These are phyloP conservation scores for Neurospora sp. DNA, from an alignment of 495 filamentous ascomycete genomes.

Conservation along the genomic window DNA sequence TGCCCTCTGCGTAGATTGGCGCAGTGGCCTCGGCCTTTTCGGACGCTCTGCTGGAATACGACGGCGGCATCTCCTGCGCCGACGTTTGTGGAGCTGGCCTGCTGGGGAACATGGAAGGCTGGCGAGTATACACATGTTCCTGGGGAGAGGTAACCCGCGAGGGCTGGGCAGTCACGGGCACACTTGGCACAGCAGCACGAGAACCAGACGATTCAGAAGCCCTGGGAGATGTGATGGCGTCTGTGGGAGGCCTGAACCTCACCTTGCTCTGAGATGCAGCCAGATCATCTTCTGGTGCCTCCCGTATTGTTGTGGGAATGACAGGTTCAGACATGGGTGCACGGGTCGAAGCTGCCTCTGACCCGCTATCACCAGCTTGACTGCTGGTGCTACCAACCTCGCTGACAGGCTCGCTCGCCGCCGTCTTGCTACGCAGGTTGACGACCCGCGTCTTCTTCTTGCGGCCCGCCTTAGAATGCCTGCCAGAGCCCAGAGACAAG, in stretches of 20 bases:
- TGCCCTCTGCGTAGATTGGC: neutral
- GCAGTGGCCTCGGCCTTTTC: neutral
- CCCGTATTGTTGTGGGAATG: constrained; percentile 31
- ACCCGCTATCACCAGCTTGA: constrained; percentile 29
- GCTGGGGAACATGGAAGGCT: neutral
- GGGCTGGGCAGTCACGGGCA: neutral
- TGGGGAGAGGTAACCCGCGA: neutral
- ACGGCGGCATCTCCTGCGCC: neutral
- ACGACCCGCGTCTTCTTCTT: constrained; percentile 92
- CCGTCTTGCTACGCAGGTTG: constrained; percentile 59
- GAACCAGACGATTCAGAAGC: constrained; percentile 7
- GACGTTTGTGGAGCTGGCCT: neutral
- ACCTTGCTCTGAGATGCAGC: constrained; percentile 30
- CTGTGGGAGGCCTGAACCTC: constrained; percentile 24
- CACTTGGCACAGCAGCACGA: neutral
- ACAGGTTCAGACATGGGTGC: constrained; percentile 41
- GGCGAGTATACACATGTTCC: neutral
- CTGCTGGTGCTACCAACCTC: constrained; percentile 35
- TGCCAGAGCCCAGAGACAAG: constrained; percentile 52
- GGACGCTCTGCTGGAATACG: neutral
- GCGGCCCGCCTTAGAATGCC: constrained; percentile 57
- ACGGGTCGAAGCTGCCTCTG: constrained; percentile 26
- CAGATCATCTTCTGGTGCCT: constrained; percentile 48
- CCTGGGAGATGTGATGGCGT: constrained; percentile 16
- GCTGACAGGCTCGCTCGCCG: neutral